phyloP scores from a whole-genome alignment of 23 red algal species.

The Pyropia haitanensis region DNA sequence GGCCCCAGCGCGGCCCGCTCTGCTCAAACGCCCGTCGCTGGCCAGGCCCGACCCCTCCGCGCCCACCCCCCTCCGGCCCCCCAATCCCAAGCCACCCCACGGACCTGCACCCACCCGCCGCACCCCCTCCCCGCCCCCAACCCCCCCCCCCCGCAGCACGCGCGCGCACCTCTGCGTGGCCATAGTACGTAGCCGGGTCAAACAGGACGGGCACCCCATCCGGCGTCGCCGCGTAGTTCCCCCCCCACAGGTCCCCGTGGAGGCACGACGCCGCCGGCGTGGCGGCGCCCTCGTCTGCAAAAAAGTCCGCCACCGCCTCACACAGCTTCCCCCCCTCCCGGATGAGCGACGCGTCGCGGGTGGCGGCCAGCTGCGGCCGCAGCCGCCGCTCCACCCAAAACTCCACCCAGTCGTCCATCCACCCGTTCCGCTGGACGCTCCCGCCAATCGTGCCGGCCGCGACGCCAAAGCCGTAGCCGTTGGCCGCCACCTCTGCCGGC shows the following conservation, averaged over 20 bases:
- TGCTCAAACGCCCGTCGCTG: too few relatives aligned
- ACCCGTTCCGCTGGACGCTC: slow-evolving; percentile 83
- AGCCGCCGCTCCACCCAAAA: slow-evolving; percentile 90
- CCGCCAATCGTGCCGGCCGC: slow-evolving; percentile 58
- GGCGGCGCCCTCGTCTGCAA: slow-evolving; percentile 50
- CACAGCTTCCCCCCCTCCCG: slow-evolving; percentile 39
- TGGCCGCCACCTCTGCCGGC: slow-evolving; percentile 29
- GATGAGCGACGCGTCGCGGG: slow-evolving; percentile 28
- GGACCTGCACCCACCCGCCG: too few relatives aligned
- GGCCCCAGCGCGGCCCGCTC: too few relatives aligned
- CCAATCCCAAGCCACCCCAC: too few relatives aligned
- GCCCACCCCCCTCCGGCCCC: too few relatives aligned
- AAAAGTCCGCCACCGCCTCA: slow-evolving; percentile 37
- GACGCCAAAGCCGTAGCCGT: slow-evolving; percentile 53
- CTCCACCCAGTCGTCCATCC: slow-evolving; percentile 79
- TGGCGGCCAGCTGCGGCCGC: slow-evolving; percentile 67
- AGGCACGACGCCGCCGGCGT: slow-evolving; percentile 19
- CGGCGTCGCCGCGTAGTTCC: slow-evolving; percentile 42
- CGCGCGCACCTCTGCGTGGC: slow-evolving; percentile 17
- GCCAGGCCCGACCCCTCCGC: too few relatives aligned
- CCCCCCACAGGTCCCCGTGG: slow-evolving; percentile 96
- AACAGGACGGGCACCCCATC: slow-evolving; percentile 55
- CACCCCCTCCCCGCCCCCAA: too few relatives aligned
- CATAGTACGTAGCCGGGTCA: slow-evolving; percentile 94
- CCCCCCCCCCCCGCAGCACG: too few relatives aligned